Conservation (phyloP, 2,329 filamentous ascomycete species). For the Leptographium procerum region DNA sequence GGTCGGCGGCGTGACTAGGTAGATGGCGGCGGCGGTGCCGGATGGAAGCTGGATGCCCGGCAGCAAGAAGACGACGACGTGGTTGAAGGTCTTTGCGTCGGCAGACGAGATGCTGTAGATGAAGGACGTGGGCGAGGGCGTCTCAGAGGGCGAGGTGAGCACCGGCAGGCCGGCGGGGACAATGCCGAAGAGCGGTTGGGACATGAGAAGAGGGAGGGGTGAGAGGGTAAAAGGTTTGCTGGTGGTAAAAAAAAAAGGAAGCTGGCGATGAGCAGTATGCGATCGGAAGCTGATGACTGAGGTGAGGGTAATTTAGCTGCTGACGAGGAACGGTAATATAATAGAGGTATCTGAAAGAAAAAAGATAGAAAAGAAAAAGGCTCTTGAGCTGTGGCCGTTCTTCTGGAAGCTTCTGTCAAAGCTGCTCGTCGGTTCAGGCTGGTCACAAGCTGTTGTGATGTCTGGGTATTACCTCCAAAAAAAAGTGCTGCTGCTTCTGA, state of each 20-base stretch:
- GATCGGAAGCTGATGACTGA: background rate
- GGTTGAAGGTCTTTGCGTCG: slow-evolving; percentile 48
- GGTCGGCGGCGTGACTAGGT: slow-evolving; percentile 49
- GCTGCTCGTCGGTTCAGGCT: background rate
- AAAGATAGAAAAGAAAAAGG: no score
- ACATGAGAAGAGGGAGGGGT: slow-evolving; percentile 19
- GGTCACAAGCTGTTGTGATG: background rate
- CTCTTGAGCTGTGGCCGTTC: background rate
- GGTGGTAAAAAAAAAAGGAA: background rate
- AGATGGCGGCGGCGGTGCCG: slow-evolving; percentile 77
- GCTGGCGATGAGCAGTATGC: background rate
- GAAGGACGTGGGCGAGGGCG: slow-evolving; percentile 42
- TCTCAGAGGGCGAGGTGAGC: slow-evolving; percentile 41
- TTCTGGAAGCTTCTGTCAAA: background rate
- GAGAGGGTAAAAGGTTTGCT: background rate
- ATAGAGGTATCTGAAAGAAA: no score
- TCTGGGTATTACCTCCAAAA: background rate
- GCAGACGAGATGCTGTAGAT: slow-evolving; percentile 37
- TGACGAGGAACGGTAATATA: no score
- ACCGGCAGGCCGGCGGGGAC: slow-evolving; percentile 49
- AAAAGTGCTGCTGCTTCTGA: no score
- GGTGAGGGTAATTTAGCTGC: no score
- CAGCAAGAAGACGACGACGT: slow-evolving; percentile 81
- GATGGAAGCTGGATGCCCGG: slow-evolving; percentile 64
- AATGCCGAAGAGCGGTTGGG: slow-evolving; percentile 44